Evolutionary conservation across 2,329 filamentous ascomycete genomes (phyloP), one percentile per base, ranked within the genome.

Genomic region (Nigrograna mackinnonii): DNA sequence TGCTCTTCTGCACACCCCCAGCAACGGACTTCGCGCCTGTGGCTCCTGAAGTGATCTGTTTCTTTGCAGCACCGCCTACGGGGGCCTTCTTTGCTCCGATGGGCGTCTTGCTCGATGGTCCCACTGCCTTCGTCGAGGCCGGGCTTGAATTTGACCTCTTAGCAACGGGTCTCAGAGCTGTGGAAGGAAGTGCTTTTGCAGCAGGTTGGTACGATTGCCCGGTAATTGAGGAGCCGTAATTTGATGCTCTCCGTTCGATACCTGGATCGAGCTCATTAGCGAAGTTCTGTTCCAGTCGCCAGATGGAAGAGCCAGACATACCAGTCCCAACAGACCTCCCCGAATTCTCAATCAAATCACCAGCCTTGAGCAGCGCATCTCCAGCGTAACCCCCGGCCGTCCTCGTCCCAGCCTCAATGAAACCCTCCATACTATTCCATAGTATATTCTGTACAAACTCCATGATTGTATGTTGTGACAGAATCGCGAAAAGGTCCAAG

Each of bases 301-400:
- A 34, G 12, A 17, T 12, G 16, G 35, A 21, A 38, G 26, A 19
- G 35, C 7, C 22, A 22, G 20, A 50, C 59, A 18, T 50, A 68
- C 64, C 46, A 31, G 49, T 62, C 39, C 65, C 65, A 9, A 68
- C 50, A 32, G 56, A 55, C 13, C 63, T 41, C 16, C 65, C 65
- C 6, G 52, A 39, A 33, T 55, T 60, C 43, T 70, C 67, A 41
- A 70, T 62, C 51, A 63, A 33, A 42, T 70, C 64, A 3, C 67
- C 67, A 6, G 62, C 65, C 41, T 66, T 67, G 35, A 66, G 65
- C 46, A 69, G 44, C 2, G 64, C 65, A 47, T 68, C 63, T 4
- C 67, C 67, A 3, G 65, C 67, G 46, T 60, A 70, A 36, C 62
- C 65, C 6, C 67, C 67, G 13, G 56, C 66, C 6, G 64, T 59